Conservation (phyloP, 164 flowering plant genomes). For the grape (Vitis vinifera) region DNA sequence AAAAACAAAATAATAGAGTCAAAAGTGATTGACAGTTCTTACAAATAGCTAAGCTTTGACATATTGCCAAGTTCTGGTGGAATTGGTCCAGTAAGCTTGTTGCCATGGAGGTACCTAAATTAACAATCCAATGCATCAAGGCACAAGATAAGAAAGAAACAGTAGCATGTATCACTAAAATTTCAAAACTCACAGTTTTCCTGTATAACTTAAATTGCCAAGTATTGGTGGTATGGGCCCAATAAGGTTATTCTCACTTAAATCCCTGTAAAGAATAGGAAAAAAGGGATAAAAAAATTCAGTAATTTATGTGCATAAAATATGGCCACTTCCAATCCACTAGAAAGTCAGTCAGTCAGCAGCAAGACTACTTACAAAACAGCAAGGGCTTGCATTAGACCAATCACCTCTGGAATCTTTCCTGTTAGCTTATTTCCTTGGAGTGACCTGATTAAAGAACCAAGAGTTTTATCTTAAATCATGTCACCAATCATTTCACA, state of each 20-base stretch:
- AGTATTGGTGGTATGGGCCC: slow-evolving; percentile 88
- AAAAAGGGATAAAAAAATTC: background rate
- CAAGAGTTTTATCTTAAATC: too few species aligned
- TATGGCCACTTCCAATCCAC: background rate
- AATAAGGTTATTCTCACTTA: slow-evolving; percentile 84
- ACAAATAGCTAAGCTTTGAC: slow-evolving; percentile 94
- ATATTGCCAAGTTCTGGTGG: slow-evolving; percentile 96
- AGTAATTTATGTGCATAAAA: background rate
- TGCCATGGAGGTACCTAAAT: slow-evolving; percentile 83
- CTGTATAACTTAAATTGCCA: slow-evolving; percentile 86
- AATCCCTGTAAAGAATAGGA: slow-evolving; percentile 49
- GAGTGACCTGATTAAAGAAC: slow-evolving; percentile 56
- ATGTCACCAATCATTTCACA: background rate
- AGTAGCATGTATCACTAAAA: too few species aligned
- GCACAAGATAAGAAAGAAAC: background rate
- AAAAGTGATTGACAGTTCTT: slow-evolving; percentile 14
- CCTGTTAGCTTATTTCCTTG: slow-evolving; percentile 89
- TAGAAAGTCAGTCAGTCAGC: background rate
- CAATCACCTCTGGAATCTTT: slow-evolving; percentile 88
- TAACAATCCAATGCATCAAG: background rate
- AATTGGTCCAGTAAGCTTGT: slow-evolving; percentile 79
- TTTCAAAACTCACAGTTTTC: slow-evolving; percentile 68
- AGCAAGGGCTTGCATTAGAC: slow-evolving; percentile 98
- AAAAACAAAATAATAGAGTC: background rate
- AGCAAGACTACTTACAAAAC: slow-evolving; percentile 61